Conservation (phyloP, 176 grass and related monocot genomes). For the Oryza officinalis region DNA sequence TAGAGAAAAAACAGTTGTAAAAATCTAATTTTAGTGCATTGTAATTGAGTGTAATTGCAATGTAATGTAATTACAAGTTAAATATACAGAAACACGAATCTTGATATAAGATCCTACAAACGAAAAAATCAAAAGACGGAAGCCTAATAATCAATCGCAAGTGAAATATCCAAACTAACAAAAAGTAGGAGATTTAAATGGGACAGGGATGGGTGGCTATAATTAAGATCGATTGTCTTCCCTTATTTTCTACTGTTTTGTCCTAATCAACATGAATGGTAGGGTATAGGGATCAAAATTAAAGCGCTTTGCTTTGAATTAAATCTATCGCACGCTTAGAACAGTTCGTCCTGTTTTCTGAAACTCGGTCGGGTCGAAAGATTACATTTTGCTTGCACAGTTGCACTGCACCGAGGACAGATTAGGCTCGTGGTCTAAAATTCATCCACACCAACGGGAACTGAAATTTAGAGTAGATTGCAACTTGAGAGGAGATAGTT, state of each 20-base stretch:
- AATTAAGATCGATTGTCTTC: neutral
- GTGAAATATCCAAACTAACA: too few relatives aligned
- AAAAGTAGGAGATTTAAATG: neutral
- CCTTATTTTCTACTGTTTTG: neutral
- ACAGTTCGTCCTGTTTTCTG: neutral
- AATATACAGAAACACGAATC: too few relatives aligned
- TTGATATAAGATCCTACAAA: too few relatives aligned
- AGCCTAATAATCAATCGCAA: too few relatives aligned
- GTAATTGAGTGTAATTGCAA: too few relatives aligned
- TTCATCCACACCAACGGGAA: neutral
- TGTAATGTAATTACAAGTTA: too few relatives aligned
- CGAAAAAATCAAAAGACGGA: too few relatives aligned
- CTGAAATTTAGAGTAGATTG: neutral
- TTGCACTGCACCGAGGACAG: neutral
- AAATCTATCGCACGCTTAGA: slow-evolving; percentile 35
- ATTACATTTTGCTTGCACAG: neutral
- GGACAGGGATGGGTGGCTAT: slow-evolving; percentile 1
- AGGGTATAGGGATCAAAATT: slow-evolving; percentile 12
- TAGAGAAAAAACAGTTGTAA: too few relatives aligned
- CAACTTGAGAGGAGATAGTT: slow-evolving; percentile 17
- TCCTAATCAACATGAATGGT: slow-evolving; percentile 35
- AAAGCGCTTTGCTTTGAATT: slow-evolving; percentile 45
- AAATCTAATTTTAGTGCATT: too few relatives aligned
- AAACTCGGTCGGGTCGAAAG: neutral
- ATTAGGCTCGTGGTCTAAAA: neutral